Evolutionary conservation across 2,329 filamentous ascomycete species (phyloP).

Genomic region (Volutella citrinella): DNA sequence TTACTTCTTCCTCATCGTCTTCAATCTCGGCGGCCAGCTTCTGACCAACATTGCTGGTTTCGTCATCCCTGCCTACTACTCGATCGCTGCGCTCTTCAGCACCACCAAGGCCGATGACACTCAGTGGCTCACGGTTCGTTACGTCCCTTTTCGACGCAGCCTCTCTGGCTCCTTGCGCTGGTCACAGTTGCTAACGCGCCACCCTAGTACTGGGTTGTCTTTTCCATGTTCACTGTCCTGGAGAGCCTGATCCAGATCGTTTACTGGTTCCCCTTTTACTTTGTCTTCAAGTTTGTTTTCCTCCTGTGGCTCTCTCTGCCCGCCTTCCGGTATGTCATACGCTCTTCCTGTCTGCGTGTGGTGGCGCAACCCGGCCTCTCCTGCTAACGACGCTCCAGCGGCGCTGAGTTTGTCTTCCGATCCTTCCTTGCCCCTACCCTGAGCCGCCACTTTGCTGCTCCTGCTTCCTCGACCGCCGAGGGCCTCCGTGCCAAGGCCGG

Average conservation of each 20-base stretch:
- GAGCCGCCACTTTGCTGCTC: constrained; percentile 78
- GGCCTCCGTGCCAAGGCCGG: constrained; percentile 89
- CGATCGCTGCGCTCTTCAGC: constrained; percentile 73
- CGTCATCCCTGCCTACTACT: constrained; percentile 81
- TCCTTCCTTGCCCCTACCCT: constrained; percentile 91
- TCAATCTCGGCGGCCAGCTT: constrained; percentile 87
- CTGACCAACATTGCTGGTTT: constrained; percentile 86
- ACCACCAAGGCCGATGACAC: constrained; percentile 72
- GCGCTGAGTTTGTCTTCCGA: constrained; percentile 94
- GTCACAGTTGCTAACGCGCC: constrained; percentile 31
- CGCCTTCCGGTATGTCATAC: constrained; percentile 72
- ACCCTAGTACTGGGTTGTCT: constrained; percentile 82
- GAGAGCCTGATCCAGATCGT: constrained; percentile 82
- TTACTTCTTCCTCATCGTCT: constrained; percentile 89
- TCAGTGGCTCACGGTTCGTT: constrained; percentile 71
- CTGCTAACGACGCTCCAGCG: constrained; percentile 52
- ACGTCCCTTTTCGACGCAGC: constrained; percentile 7
- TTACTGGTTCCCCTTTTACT: constrained; percentile 99
- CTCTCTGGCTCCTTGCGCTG: constrained; percentile 4
- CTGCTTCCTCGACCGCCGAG: constrained; percentile 73
- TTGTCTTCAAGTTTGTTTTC: constrained; percentile 98
- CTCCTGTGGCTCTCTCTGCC: constrained; percentile 97
- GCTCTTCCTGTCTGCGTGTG: constrained; percentile 5
- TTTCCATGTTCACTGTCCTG: constrained; percentile 75
- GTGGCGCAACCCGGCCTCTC: constrained; percentile 6